A percentile compares a stretch with the other conserved stretches of the same genome.
Evolutionary conservation across 192 early-diverging fungal genomes (phyloP).

Genomic region (Allomyces macrogynus): DNA sequence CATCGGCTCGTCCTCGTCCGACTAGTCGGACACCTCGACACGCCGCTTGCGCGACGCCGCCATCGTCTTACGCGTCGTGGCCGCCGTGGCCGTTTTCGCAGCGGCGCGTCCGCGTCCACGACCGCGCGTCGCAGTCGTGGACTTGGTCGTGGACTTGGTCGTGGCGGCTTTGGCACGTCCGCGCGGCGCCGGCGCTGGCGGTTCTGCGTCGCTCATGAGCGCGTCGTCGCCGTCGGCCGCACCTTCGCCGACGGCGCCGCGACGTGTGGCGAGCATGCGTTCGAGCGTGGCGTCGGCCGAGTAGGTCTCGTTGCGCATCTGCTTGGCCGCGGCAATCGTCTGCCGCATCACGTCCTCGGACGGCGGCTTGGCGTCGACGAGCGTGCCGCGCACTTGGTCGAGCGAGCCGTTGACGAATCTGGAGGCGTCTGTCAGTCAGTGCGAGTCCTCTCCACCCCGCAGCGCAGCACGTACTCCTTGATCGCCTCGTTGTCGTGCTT

Average conservation of each 20-base stretch:
- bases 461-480: conserved; percentile 26
- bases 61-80: no score
- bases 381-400: not conserved
- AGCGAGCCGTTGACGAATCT: not conserved
- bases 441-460: not conserved
- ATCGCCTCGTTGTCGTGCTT: conserved; percentile 76
- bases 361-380: not conserved
- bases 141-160: not conserved
- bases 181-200: not conserved
- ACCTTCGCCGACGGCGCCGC: not conserved
- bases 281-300: not conserved
- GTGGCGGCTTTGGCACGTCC: not conserved
- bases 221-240: not conserved
- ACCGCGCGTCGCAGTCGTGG: not conserved
- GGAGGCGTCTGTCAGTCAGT: not conserved
- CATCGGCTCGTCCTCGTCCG: not conserved
- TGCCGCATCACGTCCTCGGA: not conserved
- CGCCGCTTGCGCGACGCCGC: not conserved
- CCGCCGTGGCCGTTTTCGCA: not conserved
- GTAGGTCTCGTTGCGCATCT: not conserved
- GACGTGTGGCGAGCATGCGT: not conserved
- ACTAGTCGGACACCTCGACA: not conserved
- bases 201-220: not conserved
- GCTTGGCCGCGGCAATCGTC: not conserved
- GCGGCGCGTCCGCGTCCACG: not conserved